Evolutionary conservation across 208 protist genomes (phyloP), one percentile per base, ranked within the genome.

Genomic region (Herpetomonas samuelpessoai): DNA sequence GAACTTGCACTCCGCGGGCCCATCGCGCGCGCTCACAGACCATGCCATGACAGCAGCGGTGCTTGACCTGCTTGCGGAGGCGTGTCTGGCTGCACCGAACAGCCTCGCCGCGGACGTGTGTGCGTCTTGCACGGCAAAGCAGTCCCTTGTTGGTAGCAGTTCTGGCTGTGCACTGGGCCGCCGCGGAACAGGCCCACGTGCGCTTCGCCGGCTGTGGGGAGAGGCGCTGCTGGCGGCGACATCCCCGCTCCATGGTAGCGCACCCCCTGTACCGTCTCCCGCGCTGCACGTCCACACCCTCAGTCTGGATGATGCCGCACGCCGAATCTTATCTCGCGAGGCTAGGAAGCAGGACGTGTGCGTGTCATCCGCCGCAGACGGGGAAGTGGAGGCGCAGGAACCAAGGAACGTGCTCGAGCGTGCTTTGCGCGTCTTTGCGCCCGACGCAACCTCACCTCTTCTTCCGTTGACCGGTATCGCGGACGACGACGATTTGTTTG

Each of bases 261-360:
- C 35, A 3, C 27, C 9, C 38, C 12, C 18, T 45, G 14, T 45
- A n/a, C 38, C 16, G 21, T 31, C 25, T 2, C 51, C 7, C 41
- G 45, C 63, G 35, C 31, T 86, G 14, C 74, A 86, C 39, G 71
- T 79, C 3, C 71, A 56, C 18, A 60, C 76, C 29, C 4, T 22
- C 7, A 59, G 47, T 19, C 14, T 57, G 22, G 28, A 57, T 0
- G 24, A 14, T 0, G 2, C 6, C 14, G 19, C 35, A 41, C 35
- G 35, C 9, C 35, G 14, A 6, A 41, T n/a, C n/a, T n/a, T n/a
- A n/a, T n/a, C n/a, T n/a, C n/a, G n/a, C n/a, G n/a, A n/a, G n/a
- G n/a, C n/a, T n/a, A n/a, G n/a, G n/a, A n/a, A n/a, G n/a, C n/a
- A n/a, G n/a, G n/a, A n/a, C n/a, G n/a, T n/a, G n/a, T n/a, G n/a